These are phyloP conservation scores for Pelargonium australe DNA, from an alignment of 441 rosid species.

Conservation along the genomic window DNA sequence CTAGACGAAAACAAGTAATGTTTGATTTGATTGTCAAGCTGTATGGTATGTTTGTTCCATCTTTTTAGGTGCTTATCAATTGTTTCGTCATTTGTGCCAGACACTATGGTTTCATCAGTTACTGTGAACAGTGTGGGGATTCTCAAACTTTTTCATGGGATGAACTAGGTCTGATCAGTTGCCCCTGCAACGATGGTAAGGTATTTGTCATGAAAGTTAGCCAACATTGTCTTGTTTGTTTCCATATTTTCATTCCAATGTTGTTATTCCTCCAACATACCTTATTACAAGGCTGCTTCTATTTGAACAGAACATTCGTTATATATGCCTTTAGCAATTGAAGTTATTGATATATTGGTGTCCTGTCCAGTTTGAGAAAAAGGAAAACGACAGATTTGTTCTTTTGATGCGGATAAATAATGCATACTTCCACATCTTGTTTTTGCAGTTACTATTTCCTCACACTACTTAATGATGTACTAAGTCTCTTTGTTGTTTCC, in stretches of 20 bases:
- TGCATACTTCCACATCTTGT: too few species aligned
- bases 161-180: slow-evolving; percentile 57
- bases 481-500: slow-evolving; percentile 15
- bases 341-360: too few species aligned
- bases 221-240: neutral
- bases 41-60: neutral
- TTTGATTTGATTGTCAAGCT: neutral
- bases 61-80: slow-evolving; percentile 9
- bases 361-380: too few species aligned
- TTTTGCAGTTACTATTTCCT: neutral
- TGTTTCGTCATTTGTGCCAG: slow-evolving; percentile 27
- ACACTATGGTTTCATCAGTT: slow-evolving; percentile 75
- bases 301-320: neutral
- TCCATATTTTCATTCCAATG: neutral
- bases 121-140: slow-evolving; percentile 66
- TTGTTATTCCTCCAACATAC: neutral
- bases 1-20: slow-evolving; percentile 48
- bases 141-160: slow-evolving; percentile 55
- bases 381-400: too few species aligned
- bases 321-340: too few species aligned
- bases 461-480: neutral
- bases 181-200: slow-evolving; percentile 48
- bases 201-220: slow-evolving; percentile 18
- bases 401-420: too few species aligned
- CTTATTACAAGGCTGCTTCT: neutral